Evolutionary conservation across 139 green algal genomes (phyloP).

Genomic region (Medakamo hakoo): DNA sequence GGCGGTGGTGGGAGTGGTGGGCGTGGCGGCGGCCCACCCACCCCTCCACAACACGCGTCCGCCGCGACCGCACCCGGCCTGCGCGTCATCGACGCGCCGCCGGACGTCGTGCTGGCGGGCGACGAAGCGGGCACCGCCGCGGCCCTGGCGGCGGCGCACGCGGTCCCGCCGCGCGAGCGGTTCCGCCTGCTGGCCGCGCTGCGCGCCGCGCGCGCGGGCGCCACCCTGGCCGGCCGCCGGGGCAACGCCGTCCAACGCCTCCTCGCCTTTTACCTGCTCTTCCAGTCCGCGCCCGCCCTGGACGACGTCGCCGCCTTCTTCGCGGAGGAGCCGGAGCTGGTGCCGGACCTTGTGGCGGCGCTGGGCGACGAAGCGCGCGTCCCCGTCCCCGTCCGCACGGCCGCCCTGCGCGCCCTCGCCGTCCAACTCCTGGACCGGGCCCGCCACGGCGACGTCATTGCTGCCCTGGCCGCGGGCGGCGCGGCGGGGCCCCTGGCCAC

Average conservation of each 20-base stretch:
- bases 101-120: not conserved
- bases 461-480: slow-evolving; percentile 44
- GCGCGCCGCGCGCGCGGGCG: slow-evolving; percentile 34
- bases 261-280: slow-evolving; percentile 55
- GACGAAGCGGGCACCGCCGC: not conserved
- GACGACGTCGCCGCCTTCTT: slow-evolving; percentile 55
- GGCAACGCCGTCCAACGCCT: slow-evolving; percentile 43
- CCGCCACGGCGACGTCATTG: slow-evolving; percentile 43
- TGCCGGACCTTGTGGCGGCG: slow-evolving; percentile 56
- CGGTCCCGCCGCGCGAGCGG: slow-evolving; percentile 5
- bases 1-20: too few relatives aligned
- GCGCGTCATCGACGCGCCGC: not conserved
- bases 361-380: slow-evolving; percentile 35
- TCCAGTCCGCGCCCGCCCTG: slow-evolving; percentile 42
- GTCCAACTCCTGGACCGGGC: slow-evolving; percentile 51
- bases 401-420: slow-evolving; percentile 48
- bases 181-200: slow-evolving; percentile 51
- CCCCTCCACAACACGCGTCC: too few relatives aligned
- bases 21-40: too few relatives aligned
- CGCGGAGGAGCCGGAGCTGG: slow-evolving; percentile 49
- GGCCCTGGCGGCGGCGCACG: not conserved
- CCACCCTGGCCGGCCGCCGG: slow-evolving; percentile 24
- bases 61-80: not conserved
- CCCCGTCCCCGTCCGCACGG: slow-evolving; percentile 44
- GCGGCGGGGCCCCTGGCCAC: slow-evolving; percentile 55